Evolutionary conservation across 78 protist species (phyloP), one percentile per base, ranked within the genome.

Genomic region (Dictyostelium firmibasis): DNA sequence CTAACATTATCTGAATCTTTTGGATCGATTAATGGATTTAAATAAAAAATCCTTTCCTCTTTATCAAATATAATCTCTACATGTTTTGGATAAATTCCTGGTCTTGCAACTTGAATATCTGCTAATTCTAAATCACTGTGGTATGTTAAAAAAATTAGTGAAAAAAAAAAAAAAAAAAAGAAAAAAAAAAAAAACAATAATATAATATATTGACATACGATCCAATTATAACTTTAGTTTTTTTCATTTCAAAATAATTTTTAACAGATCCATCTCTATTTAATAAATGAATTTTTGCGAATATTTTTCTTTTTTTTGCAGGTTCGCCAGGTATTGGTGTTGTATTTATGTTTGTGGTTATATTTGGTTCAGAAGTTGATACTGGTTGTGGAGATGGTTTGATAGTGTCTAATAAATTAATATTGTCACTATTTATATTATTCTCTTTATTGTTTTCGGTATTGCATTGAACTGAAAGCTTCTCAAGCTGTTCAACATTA

Each of bases 1-100:
- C 92, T 74, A 57, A 86, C 23, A 10, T 83, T 60, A 77, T 86
- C 92, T 11, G 79, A 43, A 23, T 13, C 25, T 20, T 70, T 74
- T 20, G 53, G 23, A n/a, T 31, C 67, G 7, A 41, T 31, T 29
- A 86, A 41, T 50, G 92, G 92, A 53, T 35, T 33, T 27, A 86
- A 60, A 20, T 74, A 47, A 41, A 76, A 86, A 4, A 29, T 76
- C 10, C 14, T 36, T 11, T 44, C 57, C 9, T 25, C 27, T 60
- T 38, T 31, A 57, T 77, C 78, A 86, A 57, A 86, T 6, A 38
- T 14, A 25, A 86, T 86, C 44, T 53, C 75, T 23, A 33, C 27
- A 33, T 86, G 92, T 60, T 60, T 77, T 43, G 43, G 36, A 27
- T 35, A 27, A 33, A 86, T 74, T 3, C 60, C 92, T 38, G 84